Evolutionary conservation across 768 basidiomycete genomes (phyloP).

Genomic region (Hypholoma fasciculare): DNA sequence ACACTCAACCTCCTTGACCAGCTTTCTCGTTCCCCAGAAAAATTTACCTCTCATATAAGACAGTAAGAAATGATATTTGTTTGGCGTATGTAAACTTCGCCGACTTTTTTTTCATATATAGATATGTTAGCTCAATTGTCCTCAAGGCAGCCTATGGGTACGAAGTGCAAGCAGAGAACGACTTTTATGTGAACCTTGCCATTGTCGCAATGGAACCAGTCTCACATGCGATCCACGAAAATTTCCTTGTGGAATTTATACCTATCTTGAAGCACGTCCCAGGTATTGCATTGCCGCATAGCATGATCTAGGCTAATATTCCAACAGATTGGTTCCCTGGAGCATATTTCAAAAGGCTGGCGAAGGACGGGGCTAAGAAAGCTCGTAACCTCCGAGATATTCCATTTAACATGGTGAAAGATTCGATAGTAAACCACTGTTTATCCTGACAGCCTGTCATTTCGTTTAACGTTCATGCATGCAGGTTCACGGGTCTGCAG

Average conservation of each 20-base stretch:
- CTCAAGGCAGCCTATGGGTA: conserved; percentile 42
- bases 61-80: conserved; percentile 22
- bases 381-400: conserved; percentile 22
- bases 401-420: conserved; percentile 29
- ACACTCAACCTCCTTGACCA: conserved; percentile 23
- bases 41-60: conserved; percentile 27
- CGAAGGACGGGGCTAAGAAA: conserved; percentile 22
- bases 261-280: conserved; percentile 31
- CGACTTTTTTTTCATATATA: conserved; percentile 8
- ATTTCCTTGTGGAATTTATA: conserved; percentile 38
- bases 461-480: not conserved
- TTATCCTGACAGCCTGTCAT: not conserved
- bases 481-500: conserved; percentile 22
- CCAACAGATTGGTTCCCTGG: conserved; percentile 37
- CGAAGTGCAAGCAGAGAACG: conserved; percentile 30
- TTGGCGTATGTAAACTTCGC: not conserved
- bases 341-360: conserved; percentile 31
- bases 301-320: not conserved
- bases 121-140: conserved; percentile 33
- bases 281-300: conserved; percentile 10
- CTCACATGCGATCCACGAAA: conserved; percentile 29
- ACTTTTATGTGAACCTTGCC: conserved; percentile 36
- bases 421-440: conserved; percentile 20
- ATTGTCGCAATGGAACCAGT: conserved; percentile 31
- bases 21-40: conserved; percentile 25